phyloP scores from a whole-genome alignment of 1,284 basidiomycete species.

The Rhizoctonia solani region DNA sequence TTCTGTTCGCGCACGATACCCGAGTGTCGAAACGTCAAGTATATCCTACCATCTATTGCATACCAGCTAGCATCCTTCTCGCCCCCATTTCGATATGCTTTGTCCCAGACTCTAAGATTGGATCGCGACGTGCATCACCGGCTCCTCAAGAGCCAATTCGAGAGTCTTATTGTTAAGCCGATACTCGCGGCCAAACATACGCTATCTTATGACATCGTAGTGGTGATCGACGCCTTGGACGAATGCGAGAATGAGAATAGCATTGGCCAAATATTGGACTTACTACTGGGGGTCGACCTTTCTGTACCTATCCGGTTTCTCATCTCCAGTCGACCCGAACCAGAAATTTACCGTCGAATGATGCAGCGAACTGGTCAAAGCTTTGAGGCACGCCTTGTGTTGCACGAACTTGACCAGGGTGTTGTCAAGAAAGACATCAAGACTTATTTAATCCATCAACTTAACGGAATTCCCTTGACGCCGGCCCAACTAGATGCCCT shows the following conservation, averaged over 20 bases:
- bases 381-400: slow-evolving; percentile 9
- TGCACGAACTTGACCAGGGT: slow-evolving; percentile 30
- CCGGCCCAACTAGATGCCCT: not conserved
- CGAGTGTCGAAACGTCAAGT: slow-evolving; percentile 1
- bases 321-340: slow-evolving; percentile 34
- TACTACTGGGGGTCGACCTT: not conserved
- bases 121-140: not conserved
- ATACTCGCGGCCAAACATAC: not conserved
- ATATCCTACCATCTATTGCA: slow-evolving; percentile 32
- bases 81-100: not conserved
- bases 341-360: not conserved
- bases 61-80: slow-evolving; percentile 29
- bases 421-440: slow-evolving; percentile 32
- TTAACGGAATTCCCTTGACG: not conserved
- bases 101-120: not conserved
- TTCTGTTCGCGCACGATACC: slow-evolving; percentile 43
- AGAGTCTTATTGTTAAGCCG: slow-evolving; percentile 23
- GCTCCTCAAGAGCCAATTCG: slow-evolving; percentile 8
- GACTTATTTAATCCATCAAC: slow-evolving; percentile 7
- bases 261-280: not conserved
- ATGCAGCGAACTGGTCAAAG: slow-evolving; percentile 25
- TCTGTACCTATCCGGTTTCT: slow-evolving; percentile 23
- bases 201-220: not conserved
- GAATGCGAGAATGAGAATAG: slow-evolving; percentile 30
- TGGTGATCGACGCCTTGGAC: slow-evolving; percentile 36